These are phyloP conservation scores for Malus hybrid DNA, from an alignment of 331 rosid genomes.

Conservation along the genomic window DNA sequence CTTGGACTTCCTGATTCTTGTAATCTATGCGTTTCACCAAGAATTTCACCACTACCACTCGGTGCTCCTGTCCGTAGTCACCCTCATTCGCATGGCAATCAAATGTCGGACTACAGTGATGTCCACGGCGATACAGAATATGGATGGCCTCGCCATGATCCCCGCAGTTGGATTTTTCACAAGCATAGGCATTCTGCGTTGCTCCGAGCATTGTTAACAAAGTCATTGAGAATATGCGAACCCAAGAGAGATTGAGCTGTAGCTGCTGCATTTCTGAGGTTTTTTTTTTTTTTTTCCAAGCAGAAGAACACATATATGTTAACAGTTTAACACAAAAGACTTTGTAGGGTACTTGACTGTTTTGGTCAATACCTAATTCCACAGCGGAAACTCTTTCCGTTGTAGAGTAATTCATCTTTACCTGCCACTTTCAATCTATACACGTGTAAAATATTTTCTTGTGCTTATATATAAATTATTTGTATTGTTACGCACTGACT, in stretches of 20 bases:
- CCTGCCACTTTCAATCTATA: too few species aligned
- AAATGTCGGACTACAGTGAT: background rate
- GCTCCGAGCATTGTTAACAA: background rate
- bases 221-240: background rate
- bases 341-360: too few species aligned
- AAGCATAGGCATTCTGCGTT: background rate
- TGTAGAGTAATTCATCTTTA: too few species aligned
- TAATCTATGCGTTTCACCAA: constrained; percentile 2
- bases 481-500: too few species aligned
- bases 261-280: background rate
- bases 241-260: background rate
- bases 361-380: too few species aligned
- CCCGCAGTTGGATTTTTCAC: background rate
- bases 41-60: background rate
- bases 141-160: background rate
- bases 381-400: too few species aligned
- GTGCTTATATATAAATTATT: too few species aligned
- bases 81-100: background rate
- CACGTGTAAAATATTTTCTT: too few species aligned
- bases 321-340: too few species aligned
- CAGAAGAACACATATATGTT: too few species aligned
- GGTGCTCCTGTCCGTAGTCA: background rate
- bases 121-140: constrained; percentile 7
- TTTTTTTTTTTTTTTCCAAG: background rate
- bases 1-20: background rate